Evolutionary conservation across 148 eudicot species (phyloP).

Genomic region (Amaranthus hypochondriacus): DNA sequence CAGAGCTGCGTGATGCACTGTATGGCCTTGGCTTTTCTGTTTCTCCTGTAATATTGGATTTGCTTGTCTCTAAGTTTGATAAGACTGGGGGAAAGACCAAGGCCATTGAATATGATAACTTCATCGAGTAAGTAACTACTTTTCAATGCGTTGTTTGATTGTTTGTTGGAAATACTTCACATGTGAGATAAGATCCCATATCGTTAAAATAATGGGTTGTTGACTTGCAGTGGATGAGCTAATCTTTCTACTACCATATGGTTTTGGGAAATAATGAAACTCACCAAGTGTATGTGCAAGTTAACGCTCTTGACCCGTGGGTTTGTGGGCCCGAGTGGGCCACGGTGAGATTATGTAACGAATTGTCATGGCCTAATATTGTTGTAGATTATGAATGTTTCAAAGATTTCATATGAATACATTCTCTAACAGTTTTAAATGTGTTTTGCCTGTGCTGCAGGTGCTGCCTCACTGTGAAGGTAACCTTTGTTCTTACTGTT

Average conservation of each 20-base stretch:
- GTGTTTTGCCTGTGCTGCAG: background rate
- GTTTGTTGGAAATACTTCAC: background rate
- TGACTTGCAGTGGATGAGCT: too few species aligned
- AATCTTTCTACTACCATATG: too few species aligned
- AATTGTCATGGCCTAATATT: too few species aligned
- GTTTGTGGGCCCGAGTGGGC: too few species aligned
- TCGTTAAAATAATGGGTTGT: too few species aligned
- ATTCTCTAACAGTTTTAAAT: constrained; percentile 19
- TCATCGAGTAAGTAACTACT: background rate
- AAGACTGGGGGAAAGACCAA: constrained; percentile 55
- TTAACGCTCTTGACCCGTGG: too few species aligned
- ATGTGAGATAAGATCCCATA: too few species aligned
- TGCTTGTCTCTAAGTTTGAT: constrained; percentile 82
- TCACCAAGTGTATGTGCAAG: too few species aligned
- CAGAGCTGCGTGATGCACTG: constrained; percentile 82
- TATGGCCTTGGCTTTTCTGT: constrained; percentile 80
- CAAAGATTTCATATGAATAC: background rate
- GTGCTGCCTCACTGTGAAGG: background rate
- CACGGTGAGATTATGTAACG: too few species aligned
- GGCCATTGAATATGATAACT: background rate
- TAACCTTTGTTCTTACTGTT: background rate
- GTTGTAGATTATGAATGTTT: background rate
- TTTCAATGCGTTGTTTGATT: background rate
- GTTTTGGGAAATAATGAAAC: too few species aligned
- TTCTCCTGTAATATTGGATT: constrained; percentile 66